Evolutionary conservation across 2,329 filamentous ascomycete species (phyloP), one percentile per base, ranked within the genome.

Genomic region (Aspergillus pseudoviridinutans): DNA sequence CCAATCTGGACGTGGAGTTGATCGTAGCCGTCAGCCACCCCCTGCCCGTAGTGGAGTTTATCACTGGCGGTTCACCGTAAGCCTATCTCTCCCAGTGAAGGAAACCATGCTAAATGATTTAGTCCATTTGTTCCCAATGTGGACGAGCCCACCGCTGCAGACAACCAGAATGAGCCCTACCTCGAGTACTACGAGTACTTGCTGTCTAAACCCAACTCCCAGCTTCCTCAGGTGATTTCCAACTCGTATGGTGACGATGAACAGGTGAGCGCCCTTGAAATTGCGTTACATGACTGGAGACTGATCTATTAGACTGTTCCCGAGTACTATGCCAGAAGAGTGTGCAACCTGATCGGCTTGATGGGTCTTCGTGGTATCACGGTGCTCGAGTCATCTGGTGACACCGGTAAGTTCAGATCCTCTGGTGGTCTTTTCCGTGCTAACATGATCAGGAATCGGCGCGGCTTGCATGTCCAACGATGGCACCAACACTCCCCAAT

Each of bases 211-310:
- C 65, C 72, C 22, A 71, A 81, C 54, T 65, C 72, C 0, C 68
- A 76, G 6, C 76, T 90, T 1, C 87, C 87, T 0, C 80, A 84
- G 50, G 82, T 86, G 17, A 81, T 90, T 65, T 83, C 80, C 53
- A 85, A 83, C 12, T 88, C 85, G 0, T 90, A 90, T 68, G 86
- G 85, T 50, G 86, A 89, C 59, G 80, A 84, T 54, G 87, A 90
- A 71, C 65, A 67, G 57, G 64, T 66, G 58, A 54, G 51, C 44
- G 12, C 8, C 3, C 6, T 20, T 5, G 4, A 1, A 8, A 8
- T 5, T 29, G 20, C 10, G 22, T 42, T 9, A 6, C n/a, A 22
- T 42, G 7, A 5, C 1, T 10, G 9, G 22, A 17, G 4, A 28
- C 20, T 53, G n/a, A 54, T 9, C 35, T 14, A 27, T 12, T 83